phyloP scores from a whole-genome alignment of 805 yeast genomes.

The Phaffomyces opuntiae region DNA sequence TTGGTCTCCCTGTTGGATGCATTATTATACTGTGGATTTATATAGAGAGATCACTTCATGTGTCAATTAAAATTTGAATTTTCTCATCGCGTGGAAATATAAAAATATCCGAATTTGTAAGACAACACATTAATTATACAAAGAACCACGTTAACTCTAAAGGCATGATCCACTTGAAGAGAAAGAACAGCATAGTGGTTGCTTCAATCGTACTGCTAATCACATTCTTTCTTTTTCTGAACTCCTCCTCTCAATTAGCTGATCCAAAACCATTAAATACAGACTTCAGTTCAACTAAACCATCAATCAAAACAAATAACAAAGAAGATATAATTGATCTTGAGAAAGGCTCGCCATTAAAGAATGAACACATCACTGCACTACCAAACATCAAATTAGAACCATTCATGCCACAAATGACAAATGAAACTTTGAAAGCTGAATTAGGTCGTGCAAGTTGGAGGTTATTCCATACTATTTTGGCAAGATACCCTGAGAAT shows the following conservation, averaged over 20 bases:
- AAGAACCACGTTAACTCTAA: no score
- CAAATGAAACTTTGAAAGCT: conserved; percentile 73
- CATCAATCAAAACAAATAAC: not conserved
- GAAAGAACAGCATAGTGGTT: conserved; percentile 2
- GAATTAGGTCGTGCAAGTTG: conserved; percentile 89
- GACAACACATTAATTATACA: no score
- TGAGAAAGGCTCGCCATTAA: not conserved
- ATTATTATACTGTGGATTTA: not conserved
- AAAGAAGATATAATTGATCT: not conserved
- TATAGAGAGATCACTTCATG: no score
- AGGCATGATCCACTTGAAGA: not conserved
- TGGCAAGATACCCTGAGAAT: conserved; percentile 84
- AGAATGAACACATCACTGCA: not conserved
- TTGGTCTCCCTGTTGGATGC: not conserved
- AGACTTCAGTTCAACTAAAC: no score
- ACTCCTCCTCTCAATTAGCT: conserved; percentile 11
- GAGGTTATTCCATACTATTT: conserved; percentile 83
- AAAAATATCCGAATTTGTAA: no score
- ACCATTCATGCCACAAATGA: conserved; percentile 83
- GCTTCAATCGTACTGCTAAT: conserved; percentile 10
- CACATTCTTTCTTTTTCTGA: conserved; percentile 13
- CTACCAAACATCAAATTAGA: not conserved
- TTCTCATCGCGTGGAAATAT: no score
- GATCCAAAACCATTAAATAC: conserved; percentile 23
- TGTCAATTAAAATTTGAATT: no score